These are phyloP conservation scores for Candolleomyces efflorescens DNA, from an alignment of 768 basidiomycete genomes.

Conservation along the genomic window DNA sequence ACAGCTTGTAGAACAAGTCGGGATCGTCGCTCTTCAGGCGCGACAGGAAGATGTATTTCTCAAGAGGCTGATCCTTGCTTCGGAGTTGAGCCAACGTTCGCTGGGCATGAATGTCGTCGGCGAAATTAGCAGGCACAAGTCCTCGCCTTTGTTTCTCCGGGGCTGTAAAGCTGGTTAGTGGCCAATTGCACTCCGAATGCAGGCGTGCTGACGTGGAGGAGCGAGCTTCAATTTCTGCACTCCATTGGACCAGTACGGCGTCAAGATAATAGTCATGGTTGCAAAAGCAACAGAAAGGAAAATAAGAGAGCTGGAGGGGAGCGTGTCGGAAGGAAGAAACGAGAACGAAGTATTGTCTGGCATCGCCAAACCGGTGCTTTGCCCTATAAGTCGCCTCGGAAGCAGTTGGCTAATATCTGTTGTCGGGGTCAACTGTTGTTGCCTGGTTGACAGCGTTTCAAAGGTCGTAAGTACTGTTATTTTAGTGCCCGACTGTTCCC, in stretches of 20 bases:
- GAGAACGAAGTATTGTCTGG: background rate
- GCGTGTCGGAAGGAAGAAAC: background rate
- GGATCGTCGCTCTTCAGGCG: conserved; percentile 70
- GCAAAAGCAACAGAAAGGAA: conserved; percentile 5
- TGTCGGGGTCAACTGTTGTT: conserved; percentile 23
- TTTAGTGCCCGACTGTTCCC: background rate
- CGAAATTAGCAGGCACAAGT: conserved; percentile 55
- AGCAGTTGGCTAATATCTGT: conserved; percentile 9
- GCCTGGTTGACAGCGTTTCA: conserved; percentile 12
- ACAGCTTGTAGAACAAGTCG: conserved; percentile 73
- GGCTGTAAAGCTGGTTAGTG: conserved; percentile 25
- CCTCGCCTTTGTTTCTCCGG: conserved; percentile 46
- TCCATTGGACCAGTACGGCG: conserved; percentile 68
- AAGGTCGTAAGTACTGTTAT: background rate
- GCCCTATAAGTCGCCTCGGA: background rate
- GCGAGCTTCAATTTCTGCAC: conserved; percentile 65
- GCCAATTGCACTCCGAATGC: conserved; percentile 2
- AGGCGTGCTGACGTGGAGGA: conserved; percentile 44
- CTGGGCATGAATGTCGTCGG: conserved; percentile 45
- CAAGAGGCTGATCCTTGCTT: conserved; percentile 68
- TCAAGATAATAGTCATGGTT: conserved; percentile 59
- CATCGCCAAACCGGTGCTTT: background rate
- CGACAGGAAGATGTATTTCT: conserved; percentile 84
- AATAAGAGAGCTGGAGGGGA: conserved; percentile 7
- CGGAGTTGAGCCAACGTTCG: conserved; percentile 70